Evolutionary conservation across 192 early-diverging fungal species (phyloP), one percentile per base, ranked within the genome.

Genomic region (Umbelopsis sp.): DNA sequence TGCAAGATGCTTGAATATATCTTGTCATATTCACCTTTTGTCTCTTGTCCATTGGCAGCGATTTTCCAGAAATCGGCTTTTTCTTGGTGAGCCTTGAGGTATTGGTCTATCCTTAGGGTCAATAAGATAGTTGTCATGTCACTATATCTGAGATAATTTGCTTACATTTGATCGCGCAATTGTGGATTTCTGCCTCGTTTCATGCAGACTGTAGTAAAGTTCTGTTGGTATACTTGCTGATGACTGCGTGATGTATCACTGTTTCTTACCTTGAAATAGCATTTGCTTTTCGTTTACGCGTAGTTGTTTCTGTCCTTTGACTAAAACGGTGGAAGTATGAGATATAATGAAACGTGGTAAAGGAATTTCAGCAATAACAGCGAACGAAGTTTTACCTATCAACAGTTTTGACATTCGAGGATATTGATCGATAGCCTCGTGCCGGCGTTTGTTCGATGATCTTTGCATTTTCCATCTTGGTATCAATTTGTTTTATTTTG

Each of bases 401-500:
- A 18, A 30, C 33, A 27, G 25, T n/a, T 35, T 61, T 61, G 4
- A 61, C 6, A n/a, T 30, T 61, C 35, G 55, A 30, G 33, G 55
- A 30, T 35, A 35, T 25, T 35, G 55, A 61, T 61, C 55, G 27
- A 16, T 61, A 61, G 8, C 55, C 55, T 61, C 27, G 21, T 10
- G 55, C 27, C 30, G 55, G 55, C 27, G 55, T 61, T 35, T 61
- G 55, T 25, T 61, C 55, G 18, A 61, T 61, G 1, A 61, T 12
- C 25, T 61, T 61, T 16, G 55, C 55, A 25, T 61, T 61, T 25
- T 61, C 55, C 6, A 25, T 16, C 18, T n/a, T 61, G 7, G 27
- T 61, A 61, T 61, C 55, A 18, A 61, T 61, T 16, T 61, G 27
- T n/a, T 61, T 61, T 35, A 61, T 61, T 25, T 61, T 61, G 18